Evolutionary conservation across 305 asterid species (phyloP), one percentile per base, ranked within the genome.

Genomic region (Solanum hybrid): DNA sequence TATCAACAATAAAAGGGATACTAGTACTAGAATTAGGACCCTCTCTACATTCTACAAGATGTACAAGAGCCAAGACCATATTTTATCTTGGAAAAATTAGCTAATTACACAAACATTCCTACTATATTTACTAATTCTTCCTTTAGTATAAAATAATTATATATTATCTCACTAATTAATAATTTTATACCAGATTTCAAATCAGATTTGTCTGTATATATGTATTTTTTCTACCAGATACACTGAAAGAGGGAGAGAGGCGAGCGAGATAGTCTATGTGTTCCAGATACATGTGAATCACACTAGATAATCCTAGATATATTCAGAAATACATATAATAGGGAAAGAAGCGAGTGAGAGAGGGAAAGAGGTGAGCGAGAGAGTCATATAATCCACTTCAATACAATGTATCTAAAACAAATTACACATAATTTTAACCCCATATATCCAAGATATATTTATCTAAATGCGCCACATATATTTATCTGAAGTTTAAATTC

Each of bases 361-460:
- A 41, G 57, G n/a, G 2, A 57, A 7, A 17, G 70, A 17, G n/a
- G n/a, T 17, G 68, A 57, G 68, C 4, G 1, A 57, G n/a, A 51
- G 9, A 15, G n/a, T 57, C n/a, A 17, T 17, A 68, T 68, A 68
- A 68, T 68, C 6, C 75, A 68, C 27, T n/a, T 68, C 1, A 0
- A 22, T 68, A 3, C 1, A 3, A 9, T 68, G 0, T 68, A 10
- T 68, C 6, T 4, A 1, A 4, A 22, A 68, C 0, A 68, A 68
- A n/a, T 22, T 9, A n/a, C 7, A 68, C 6, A 0, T n/a, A n/a
- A 9, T 10, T 68, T n/a, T 68, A n/a, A 68, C 0, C 1, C 14
- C 2, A 17, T 57, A 7, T 57, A 57, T 57, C 4, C 73, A 8
- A 65, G 5, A 65, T 65, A 22, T 1, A 20, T 20, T 22, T 68